Evolutionary conservation across 305 asterid genomes (phyloP), one percentile per base, ranked within the genome.

Genomic region (Rubia tinctorum): DNA sequence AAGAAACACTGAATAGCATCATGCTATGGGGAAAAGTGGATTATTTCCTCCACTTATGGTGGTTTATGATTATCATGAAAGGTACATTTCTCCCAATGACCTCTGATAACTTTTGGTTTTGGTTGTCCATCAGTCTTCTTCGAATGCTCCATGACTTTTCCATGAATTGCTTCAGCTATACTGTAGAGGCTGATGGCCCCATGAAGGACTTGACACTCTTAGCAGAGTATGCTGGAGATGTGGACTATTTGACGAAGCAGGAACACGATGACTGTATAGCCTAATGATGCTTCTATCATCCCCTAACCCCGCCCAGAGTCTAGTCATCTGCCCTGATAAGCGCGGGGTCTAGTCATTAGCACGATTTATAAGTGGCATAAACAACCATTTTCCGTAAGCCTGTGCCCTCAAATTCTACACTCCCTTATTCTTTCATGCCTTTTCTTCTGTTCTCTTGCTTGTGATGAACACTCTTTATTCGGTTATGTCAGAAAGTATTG

Each of bases 251-350:
- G 45, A 80, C 78, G 83, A 88, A 87, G 73, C 85, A 95, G 61
- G 93, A 90, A 73, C 81, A 80, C 61, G 96, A 88, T 69, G 96
- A 92, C 71, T 92, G 95, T 71, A 92, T 72, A 87, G 96, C 89
- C 71, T 92, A 86, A 90, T 92, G 95, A 92, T 95, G 51, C 97
- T 92, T 55, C 91, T 92, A 75, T 84, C 87, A 59, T 87, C 97
- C 23, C 65, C 82, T 1, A 86, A 88, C 70, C 83, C 88, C 5
- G 77, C 86, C 22, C 79, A 82, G 73, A 90, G 91, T 62, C 93
- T 92, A 27, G 85, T 88, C 42, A 84, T 92, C 80, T 92, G 96
- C 79, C 91, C 97, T 75, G 92, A 92, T 78, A 88, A 86, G 82
- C 90, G 88, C 61, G 96, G 93, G 73, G 80, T n/a, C n/a, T n/a